phyloP scores from a whole-genome alignment of 2,329 filamentous ascomycete genomes.

The Monosporascus sp. region DNA sequence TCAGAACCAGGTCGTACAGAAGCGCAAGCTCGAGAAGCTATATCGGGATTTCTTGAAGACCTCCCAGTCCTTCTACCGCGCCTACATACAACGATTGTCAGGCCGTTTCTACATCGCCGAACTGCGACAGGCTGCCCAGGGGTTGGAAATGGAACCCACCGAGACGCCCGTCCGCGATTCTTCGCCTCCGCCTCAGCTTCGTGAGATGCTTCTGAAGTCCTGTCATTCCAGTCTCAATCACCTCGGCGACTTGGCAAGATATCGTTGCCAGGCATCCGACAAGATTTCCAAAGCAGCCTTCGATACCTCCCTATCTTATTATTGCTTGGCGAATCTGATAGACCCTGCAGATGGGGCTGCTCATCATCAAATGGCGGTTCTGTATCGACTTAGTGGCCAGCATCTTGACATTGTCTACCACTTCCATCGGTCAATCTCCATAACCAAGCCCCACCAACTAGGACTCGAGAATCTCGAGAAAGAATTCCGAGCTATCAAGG shows the following conservation, averaged over 20 bases:
- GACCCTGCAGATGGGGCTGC: conserved; percentile 74
- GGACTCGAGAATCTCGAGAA: conserved; percentile 72
- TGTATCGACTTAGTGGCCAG: conserved; percentile 70
- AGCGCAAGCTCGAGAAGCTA: conserved; percentile 73
- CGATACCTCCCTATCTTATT: conserved; percentile 76
- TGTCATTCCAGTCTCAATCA: conserved; percentile 81
- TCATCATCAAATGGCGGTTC: conserved; percentile 86
- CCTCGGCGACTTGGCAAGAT: conserved; percentile 85
- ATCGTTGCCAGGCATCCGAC: conserved; percentile 67
- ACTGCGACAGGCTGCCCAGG: conserved; percentile 38
- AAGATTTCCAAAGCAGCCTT: conserved; percentile 65
- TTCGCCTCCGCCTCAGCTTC: conserved; percentile 39
- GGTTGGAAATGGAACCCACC: conserved; percentile 37
- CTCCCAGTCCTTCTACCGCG: conserved; percentile 82
- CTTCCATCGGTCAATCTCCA: conserved; percentile 76
- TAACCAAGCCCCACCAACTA: conserved; percentile 67
- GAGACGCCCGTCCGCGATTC: conserved; percentile 39
- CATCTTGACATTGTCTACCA: conserved; percentile 85
- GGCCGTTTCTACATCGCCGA: conserved; percentile 50
- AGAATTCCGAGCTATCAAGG: conserved; percentile 60
- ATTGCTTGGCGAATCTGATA: conserved; percentile 73
- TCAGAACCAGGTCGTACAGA: conserved; percentile 51
- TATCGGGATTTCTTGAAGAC: conserved; percentile 83
- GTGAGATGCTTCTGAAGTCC: conserved; percentile 59
- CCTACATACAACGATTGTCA: conserved; percentile 73